These are phyloP conservation scores for Claviceps sp. DNA, from an alignment of 2,329 filamentous ascomycete species.

Conservation along the genomic window DNA sequence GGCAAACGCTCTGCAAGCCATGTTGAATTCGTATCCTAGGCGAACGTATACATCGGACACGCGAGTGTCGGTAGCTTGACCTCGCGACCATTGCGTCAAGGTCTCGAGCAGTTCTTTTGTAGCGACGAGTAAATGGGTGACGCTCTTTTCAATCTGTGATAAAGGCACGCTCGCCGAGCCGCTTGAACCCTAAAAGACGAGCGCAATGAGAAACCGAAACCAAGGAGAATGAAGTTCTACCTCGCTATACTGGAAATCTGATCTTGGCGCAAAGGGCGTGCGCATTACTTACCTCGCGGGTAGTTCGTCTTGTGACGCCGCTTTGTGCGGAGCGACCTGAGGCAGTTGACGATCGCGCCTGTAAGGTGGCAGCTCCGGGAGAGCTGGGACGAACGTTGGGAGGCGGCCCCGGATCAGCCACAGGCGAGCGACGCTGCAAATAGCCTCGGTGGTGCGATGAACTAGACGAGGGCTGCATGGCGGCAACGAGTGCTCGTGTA, in stretches of 20 bases:
- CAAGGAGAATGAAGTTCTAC: not conserved
- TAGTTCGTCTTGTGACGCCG: conserved; percentile 17
- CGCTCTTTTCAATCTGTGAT: conserved; percentile 97
- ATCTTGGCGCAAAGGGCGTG: conserved; percentile 1
- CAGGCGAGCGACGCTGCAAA: conserved; percentile 50
- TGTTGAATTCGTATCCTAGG: conserved; percentile 97
- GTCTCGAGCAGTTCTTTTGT: conserved; percentile 97
- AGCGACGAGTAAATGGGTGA: conserved; percentile 91
- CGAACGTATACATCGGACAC: conserved; percentile 98
- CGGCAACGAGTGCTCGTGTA: not conserved
- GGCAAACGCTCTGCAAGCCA: conserved; percentile 91
- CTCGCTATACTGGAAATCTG: not conserved
- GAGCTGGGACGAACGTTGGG: conserved; percentile 47
- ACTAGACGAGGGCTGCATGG: conserved; percentile 36
- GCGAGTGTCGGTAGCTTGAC: conserved; percentile 80
- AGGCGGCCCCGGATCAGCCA: conserved; percentile 44
- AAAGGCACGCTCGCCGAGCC: conserved; percentile 53
- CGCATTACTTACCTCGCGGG: conserved; percentile 20
- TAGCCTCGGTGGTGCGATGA: conserved; percentile 37
- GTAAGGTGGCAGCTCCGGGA: conserved; percentile 41
- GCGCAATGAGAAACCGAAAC: not conserved
- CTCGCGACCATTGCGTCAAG: conserved; percentile 91
- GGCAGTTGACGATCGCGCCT: conserved; percentile 50
- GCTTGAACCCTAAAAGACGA: conserved; percentile 30
- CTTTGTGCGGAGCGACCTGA: conserved; percentile 49